Evolutionary conservation across 176 grass and related monocot species (phyloP), one percentile per base, ranked within the genome.

Genomic region (Chloris gayana): DNA sequence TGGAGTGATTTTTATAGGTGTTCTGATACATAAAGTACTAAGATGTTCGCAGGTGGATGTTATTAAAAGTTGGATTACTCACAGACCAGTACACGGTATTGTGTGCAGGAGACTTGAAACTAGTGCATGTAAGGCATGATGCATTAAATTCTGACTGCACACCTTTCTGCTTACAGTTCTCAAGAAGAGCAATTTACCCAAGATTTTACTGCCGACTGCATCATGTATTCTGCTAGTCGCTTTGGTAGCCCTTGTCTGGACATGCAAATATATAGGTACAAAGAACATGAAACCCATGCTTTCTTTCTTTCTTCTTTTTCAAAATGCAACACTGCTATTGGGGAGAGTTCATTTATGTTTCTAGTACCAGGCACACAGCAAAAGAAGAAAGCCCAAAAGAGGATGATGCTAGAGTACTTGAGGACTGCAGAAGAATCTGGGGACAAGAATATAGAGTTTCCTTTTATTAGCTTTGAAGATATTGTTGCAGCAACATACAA

Each of bases 401-500:
- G 35, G 67, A 1, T 57, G 18, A 57, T 18, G 34, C 62, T 75
- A 42, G 15, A 3, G 37, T 53, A 75, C 47, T 83, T 75, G 25
- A 44, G 4, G 3, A 2, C 34, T 14, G 6, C 81, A 4, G 29
- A 13, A 33, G 62, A 75, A 83, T 0, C 41, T 14, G 62, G 12
- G 10, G 61, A n/a, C 11, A 41, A 31, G 24, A 57, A 56, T 58
- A 2, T 37, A 14, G 73, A 83, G 24, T 76, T 77, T 21, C 64
- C 74, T 39, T 74, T 86, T 31, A 29, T 90, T 30, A 79, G 42
- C 25, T 90, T 86, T 0, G 5, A 72, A 22, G 76, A 57, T 4
- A 67, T 90, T 49, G n/a, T 70, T 5, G 38, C 14, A 0, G 83
- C 88, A 22, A 90, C 88, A 19, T 10, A 68, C 38, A 77, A 90